phyloP scores from a whole-genome alignment of 2,329 filamentous ascomycete species.

The Hysterium pulicare region DNA sequence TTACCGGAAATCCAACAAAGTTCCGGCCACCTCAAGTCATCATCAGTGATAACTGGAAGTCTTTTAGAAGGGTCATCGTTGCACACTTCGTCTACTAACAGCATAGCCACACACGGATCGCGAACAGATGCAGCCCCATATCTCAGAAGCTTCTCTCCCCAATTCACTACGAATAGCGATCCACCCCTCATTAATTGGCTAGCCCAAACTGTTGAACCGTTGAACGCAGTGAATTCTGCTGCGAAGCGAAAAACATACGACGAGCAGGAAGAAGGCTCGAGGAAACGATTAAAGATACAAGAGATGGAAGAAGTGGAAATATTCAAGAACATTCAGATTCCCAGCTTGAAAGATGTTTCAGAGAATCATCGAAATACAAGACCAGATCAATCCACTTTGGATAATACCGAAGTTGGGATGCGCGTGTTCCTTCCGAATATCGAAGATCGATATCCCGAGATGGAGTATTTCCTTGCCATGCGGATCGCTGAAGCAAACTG shows the following conservation, averaged over 20 bases:
- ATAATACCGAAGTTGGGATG: background rate
- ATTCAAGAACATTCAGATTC: slow-evolving; percentile 3
- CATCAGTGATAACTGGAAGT: no score
- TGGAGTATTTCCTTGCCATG: background rate
- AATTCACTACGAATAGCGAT: no score
- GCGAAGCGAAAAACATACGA: background rate
- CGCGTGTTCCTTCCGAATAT: slow-evolving; percentile 1
- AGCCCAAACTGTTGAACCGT: background rate
- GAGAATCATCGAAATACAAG: background rate
- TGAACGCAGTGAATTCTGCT: background rate
- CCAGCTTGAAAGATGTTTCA: background rate
- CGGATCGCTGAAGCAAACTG: slow-evolving; percentile 1
- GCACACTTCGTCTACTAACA: no score
- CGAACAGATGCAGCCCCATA: no score
- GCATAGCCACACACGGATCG: no score
- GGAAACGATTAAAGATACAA: background rate
- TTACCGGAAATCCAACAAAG: no score
- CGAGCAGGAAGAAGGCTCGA: background rate
- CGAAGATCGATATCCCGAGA: slow-evolving; percentile 1
- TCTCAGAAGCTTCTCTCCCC: no score
- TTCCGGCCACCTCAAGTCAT: no score
- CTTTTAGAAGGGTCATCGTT: no score
- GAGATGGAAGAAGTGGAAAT: slow-evolving; percentile 2
- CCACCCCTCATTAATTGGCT: slow-evolving; percentile 2
- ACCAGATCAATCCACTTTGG: background rate